Conservation (phyloP, 129 eudicot species). For the Flaveria robusta region DNA sequence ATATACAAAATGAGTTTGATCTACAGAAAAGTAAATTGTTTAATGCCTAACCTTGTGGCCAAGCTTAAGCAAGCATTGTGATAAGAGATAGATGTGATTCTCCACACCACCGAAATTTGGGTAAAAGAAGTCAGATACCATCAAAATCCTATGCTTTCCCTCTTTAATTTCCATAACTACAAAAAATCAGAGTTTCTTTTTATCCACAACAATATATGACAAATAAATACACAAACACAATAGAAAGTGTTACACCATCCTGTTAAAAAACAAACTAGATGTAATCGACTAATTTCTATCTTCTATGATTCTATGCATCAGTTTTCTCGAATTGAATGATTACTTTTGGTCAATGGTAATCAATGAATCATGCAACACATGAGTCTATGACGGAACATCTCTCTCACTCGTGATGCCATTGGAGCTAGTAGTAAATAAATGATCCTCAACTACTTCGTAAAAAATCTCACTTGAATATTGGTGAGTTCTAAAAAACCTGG, state of each 20-base stretch:
- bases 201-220: background rate
- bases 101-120: conserved; percentile 99
- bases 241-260: background rate
- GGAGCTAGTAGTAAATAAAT: conserved; percentile 3
- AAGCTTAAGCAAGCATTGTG: conserved; percentile 85
- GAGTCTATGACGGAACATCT: background rate
- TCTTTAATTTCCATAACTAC: conserved; percentile 36
- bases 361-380: conserved; percentile 2
- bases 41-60: conserved; percentile 78
- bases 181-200: conserved; percentile 14
- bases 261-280: background rate
- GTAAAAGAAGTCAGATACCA: conserved; percentile 96
- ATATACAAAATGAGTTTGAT: conserved; percentile 5
- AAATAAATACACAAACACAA: background rate
- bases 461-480: background rate
- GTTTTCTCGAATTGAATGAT: background rate
- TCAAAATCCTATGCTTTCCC: conserved; percentile 65
- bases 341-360: conserved; percentile 4
- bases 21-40: background rate
- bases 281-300: background rate
- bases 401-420: background rate
- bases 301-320: background rate
- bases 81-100: conserved; percentile 89
- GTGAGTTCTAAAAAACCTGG: background rate
- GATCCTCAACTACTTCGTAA: background rate